Conservation (phyloP, 2,329 filamentous ascomycete species). For the Talaromyces sp. region DNA sequence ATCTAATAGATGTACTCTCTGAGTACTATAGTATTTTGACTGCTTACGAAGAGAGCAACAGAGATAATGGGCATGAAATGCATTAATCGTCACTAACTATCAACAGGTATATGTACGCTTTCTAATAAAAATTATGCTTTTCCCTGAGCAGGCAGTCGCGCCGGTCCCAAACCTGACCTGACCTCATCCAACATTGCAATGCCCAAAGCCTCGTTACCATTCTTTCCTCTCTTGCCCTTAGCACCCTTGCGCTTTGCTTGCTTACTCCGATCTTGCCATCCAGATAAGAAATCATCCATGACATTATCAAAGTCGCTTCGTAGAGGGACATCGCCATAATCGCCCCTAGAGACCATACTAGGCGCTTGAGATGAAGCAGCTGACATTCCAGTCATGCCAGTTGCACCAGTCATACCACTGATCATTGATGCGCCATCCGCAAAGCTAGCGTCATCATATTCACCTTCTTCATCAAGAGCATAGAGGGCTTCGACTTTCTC, state of each 20-base stretch:
- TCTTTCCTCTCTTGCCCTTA: conserved; percentile 65
- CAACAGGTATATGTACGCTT: conserved; percentile 9
- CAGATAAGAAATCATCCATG: conserved; percentile 87
- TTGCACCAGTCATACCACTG: conserved; percentile 41
- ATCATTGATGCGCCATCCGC: conserved; percentile 37
- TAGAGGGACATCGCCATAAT: conserved; percentile 51
- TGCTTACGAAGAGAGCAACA: background rate
- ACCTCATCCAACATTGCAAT: conserved; percentile 90
- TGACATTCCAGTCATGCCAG: conserved; percentile 48
- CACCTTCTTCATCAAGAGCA: conserved; percentile 57
- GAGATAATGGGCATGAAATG: conserved; percentile 15
- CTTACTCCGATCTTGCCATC: conserved; percentile 46
- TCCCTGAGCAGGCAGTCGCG: conserved; percentile 52
- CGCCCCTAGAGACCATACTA: conserved; percentile 44
- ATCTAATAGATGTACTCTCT: background rate
- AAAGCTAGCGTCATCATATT: conserved; percentile 50
- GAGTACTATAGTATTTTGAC: background rate
- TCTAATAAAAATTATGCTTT: conserved; percentile 25
- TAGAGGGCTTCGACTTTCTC: conserved; percentile 86
- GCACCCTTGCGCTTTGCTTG: conserved; percentile 44
- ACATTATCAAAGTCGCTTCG: conserved; percentile 81
- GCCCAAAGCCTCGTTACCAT: conserved; percentile 75
- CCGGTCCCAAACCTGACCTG: conserved; percentile 72
- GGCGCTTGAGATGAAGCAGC: conserved; percentile 62
- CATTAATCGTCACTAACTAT: conserved; percentile 22